Conservation (phyloP, 768 basidiomycete genomes). For the Xerocomellus chrysenteron region DNA sequence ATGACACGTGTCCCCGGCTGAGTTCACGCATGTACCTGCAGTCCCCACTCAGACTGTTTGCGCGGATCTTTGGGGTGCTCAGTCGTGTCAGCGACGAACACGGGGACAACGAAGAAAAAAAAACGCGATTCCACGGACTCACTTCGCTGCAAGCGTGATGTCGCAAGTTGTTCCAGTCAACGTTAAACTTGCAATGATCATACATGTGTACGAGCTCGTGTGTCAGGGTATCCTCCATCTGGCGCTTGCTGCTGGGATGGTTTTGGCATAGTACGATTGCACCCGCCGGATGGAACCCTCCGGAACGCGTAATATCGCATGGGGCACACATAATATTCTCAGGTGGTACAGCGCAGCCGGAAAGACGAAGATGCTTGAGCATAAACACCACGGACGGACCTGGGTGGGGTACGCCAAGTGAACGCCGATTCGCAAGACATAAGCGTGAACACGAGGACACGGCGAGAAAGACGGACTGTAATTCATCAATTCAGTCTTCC, state of each 20-base stretch:
- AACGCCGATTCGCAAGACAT: slow-evolving; percentile 11
- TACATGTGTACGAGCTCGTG: slow-evolving; percentile 96
- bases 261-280: slow-evolving; percentile 86
- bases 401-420: slow-evolving; percentile 28
- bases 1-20: slow-evolving; percentile 68
- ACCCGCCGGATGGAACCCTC: slow-evolving; percentile 82
- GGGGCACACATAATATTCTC: slow-evolving; percentile 81
- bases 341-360: slow-evolving; percentile 68
- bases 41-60: slow-evolving; percentile 91
- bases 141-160: slow-evolving; percentile 99
- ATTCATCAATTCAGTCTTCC: slow-evolving; percentile 65
- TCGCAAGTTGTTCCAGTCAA: slow-evolving; percentile 85
- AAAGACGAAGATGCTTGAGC: slow-evolving; percentile 81
- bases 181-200: slow-evolving; percentile 92
- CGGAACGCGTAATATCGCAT: slow-evolving; percentile 71
- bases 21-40: slow-evolving; percentile 86
- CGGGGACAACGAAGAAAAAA: neutral
- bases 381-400: slow-evolving; percentile 89
- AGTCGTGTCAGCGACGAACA: neutral
- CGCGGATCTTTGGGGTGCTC: slow-evolving; percentile 74
- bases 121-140: slow-evolving; percentile 23
- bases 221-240: slow-evolving; percentile 90
- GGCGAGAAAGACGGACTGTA: slow-evolving; percentile 52
- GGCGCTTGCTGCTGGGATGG: slow-evolving; percentile 72
- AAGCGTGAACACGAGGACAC: slow-evolving; percentile 9